Conservation (phyloP, 257 asterid genomes). For the Solanum tarijense region DNA sequence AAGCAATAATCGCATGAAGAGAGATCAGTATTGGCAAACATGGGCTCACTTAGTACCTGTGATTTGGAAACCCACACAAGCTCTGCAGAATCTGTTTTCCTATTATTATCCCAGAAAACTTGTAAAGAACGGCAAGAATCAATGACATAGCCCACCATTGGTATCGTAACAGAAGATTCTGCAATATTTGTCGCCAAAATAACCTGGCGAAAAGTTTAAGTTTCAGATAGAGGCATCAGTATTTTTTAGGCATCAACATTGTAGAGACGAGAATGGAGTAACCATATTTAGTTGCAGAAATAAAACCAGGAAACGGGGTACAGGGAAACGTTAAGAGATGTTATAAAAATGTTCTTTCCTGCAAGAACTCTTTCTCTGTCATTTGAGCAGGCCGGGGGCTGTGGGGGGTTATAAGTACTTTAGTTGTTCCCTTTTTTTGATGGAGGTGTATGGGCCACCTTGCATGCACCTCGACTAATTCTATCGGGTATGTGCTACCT, state of each 20-base stretch:
- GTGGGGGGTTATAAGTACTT: not conserved
- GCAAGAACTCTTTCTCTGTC: not conserved
- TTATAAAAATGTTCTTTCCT: not conserved
- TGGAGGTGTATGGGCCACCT: not conserved
- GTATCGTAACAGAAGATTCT: constrained; percentile 97
- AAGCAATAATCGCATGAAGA: constrained; percentile 1
- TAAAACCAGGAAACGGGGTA: not conserved
- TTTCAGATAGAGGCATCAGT: not conserved
- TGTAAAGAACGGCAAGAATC: constrained; percentile 98
- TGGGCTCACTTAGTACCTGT: constrained; percentile 46
- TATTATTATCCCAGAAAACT: constrained; percentile 70
- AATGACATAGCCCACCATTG: constrained; percentile 87
- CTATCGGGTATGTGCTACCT: not conserved
- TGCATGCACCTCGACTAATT: not conserved
- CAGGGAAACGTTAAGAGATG: not conserved
- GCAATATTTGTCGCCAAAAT: constrained; percentile 96
- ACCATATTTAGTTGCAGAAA: not conserved
- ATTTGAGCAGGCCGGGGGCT: not conserved
- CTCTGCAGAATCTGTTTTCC: constrained; percentile 65
- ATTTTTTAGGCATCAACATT: not conserved
- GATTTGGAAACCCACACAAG: constrained; percentile 97
- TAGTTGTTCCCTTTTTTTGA: not conserved
- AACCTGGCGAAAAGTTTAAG: constrained; percentile 36
- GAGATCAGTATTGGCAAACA: not conserved
- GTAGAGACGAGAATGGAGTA: not conserved